Evolutionary conservation across 148 eudicot genomes (phyloP), one percentile per base, ranked within the genome.

Genomic region (Silene conica): DNA sequence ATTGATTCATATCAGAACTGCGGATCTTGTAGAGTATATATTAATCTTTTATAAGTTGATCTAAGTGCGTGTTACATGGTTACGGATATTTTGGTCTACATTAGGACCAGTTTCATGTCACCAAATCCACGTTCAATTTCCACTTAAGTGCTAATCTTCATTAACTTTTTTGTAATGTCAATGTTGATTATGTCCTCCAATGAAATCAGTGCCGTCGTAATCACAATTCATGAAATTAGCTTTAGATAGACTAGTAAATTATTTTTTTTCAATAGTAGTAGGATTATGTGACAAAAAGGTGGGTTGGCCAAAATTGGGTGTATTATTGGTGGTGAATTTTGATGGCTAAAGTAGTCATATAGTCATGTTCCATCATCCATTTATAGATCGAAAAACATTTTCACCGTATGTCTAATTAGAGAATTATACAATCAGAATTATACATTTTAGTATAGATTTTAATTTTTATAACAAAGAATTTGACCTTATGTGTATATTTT

Each of bases 181-280:
- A 73, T 78, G 54, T 54, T 74, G 67, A 67, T 67, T 73, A 73
- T 67, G 6, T 38, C 48, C 31, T 46, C 55, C 54, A 43, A 69
- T 79, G 64, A 79, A 69, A n/a, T 74, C 78, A 79, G 74, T 79
- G 81, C 77, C 81, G 74, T 79, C 81, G 46, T 79, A 79, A 74
- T 79, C 81, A 79, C 76, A 77, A 4, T 18, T 41, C 67, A 68
- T 58, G 4, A 15, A 34, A 68, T 22, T 67, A 58, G 21, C 48
- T 59, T 75, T 31, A 31, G 34, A 31, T 31, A 31, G 3, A 31
- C 34, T 31, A 66, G 10, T 31, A 64, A 15, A 28, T 64, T 16
- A 34, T 16, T 31, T 64, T 43, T 31, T 64, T 41, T 28, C n/a
- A n/a, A 25, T 25, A 63, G 28, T 22, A 5, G 41, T 9, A 12